A percentile compares a stretch with the other conserved stretches of the same genome.
phyloP scores from a whole-genome alignment of 805 yeast species.

The Osmozyma mogii region DNA sequence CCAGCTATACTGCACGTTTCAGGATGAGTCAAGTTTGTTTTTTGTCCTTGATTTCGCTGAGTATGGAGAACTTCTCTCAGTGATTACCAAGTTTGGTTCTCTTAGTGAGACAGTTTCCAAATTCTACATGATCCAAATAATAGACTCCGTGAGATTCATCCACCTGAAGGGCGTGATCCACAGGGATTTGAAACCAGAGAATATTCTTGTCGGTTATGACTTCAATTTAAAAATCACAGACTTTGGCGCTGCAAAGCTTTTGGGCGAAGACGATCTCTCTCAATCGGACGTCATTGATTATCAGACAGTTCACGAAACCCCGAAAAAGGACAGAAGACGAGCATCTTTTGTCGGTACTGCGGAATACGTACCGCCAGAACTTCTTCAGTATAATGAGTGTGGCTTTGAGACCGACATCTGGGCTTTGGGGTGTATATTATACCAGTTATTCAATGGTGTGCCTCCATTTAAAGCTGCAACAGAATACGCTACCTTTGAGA shows the following conservation, averaged over 20 bases:
- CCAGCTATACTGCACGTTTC: conserved; percentile 87
- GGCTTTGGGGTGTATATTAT: conserved; percentile 89
- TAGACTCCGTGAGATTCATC: conserved; percentile 87
- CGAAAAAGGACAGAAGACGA: conserved; percentile 20
- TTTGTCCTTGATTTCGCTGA: conserved; percentile 93
- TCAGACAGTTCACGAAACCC: conserved; percentile 17
- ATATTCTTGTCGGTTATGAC: conserved; percentile 74
- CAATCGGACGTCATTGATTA: conserved; percentile 25
- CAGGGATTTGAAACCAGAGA: conserved; percentile 92
- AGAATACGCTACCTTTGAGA: conserved; percentile 81
- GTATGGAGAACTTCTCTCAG: conserved; percentile 83
- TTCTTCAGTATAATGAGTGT: conserved; percentile 67
- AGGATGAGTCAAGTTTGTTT: conserved; percentile 78
- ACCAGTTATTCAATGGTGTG: conserved; percentile 71
- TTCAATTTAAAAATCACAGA: conserved; percentile 90
- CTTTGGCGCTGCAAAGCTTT: conserved; percentile 92
- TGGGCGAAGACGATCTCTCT: conserved; percentile 32
- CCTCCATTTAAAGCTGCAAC: conserved; percentile 89
- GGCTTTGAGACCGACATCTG: conserved; percentile 84
- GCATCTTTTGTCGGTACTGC: conserved; percentile 95
- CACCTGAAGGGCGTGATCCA: conserved; percentile 88
- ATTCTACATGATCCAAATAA: conserved; percentile 76
- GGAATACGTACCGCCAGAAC: conserved; percentile 91
- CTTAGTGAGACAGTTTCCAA: conserved; percentile 66
- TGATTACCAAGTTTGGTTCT: conserved; percentile 72